Percentiles rank a stretch among this genome's conserved stretches.
Evolutionary conservation across 2,329 filamentous ascomycete species (phyloP).

Genomic region (Aspergillus caelatus): DNA sequence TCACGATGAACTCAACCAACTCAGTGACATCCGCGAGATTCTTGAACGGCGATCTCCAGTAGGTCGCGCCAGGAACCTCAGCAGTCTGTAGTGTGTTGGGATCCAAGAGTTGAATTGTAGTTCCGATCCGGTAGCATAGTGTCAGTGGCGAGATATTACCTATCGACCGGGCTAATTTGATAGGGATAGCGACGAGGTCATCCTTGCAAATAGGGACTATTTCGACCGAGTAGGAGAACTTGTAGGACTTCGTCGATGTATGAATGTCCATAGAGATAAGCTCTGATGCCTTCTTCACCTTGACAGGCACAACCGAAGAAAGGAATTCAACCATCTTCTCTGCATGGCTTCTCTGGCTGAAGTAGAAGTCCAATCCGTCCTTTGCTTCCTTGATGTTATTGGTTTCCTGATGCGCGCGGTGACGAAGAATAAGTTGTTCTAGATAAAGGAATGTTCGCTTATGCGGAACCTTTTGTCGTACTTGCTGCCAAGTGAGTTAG

Average conservation of each 20-base stretch:
- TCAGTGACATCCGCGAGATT: conserved; percentile 82
- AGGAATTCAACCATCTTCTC: conserved; percentile 92
- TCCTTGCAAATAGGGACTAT: conserved; percentile 96
- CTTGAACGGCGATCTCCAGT: conserved; percentile 88
- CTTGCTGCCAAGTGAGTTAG: conserved; percentile 56
- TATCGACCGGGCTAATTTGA: conserved; percentile 81
- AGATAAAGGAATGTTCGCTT: conserved; percentile 84
- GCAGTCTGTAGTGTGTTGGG: conserved; percentile 88
- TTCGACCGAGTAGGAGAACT: conserved; percentile 88
- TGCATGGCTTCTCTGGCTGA: conserved; percentile 83
- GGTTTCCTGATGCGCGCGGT: conserved; percentile 85
- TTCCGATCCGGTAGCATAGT: conserved; percentile 86
- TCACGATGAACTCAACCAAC: conserved; percentile 87
- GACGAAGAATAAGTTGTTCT: conserved; percentile 94
- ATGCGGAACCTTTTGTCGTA: conserved; percentile 94
- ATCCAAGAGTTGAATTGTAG: conserved; percentile 85
- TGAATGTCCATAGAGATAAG: conserved; percentile 93
- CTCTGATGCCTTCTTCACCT: conserved; percentile 83
- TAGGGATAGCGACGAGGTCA: conserved; percentile 88
- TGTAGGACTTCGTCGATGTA: conserved; percentile 88
- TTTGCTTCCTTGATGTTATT: conserved; percentile 98
- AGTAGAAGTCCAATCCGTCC: conserved; percentile 96
- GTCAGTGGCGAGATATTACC: conserved; percentile 88
- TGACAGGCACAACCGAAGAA: conserved; percentile 76
- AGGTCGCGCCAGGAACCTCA: conserved; percentile 78